Evolutionary conservation across 441 rosid species (phyloP).

Genomic region (Gossypium lobatum): DNA sequence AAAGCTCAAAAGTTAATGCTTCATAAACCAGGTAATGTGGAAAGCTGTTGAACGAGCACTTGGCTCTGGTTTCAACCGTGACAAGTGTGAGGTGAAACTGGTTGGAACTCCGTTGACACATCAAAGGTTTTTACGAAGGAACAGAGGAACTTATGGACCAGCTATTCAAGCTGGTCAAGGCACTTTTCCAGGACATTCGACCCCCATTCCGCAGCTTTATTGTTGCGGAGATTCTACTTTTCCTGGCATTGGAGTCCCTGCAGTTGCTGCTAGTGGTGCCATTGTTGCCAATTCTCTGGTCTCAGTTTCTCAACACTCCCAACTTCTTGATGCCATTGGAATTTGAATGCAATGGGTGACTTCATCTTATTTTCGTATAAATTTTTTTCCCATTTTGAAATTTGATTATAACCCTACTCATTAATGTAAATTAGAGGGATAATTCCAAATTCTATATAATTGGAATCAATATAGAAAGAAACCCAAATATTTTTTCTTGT

Average conservation of each 20-base stretch:
- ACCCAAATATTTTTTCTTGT: neutral
- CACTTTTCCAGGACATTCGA: constrained; percentile 76
- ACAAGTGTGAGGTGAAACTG: constrained; percentile 71
- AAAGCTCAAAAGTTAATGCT: neutral
- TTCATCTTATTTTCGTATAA: neutral
- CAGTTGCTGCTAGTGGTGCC: constrained; percentile 90
- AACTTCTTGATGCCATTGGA: constrained; percentile 53
- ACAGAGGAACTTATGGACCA: constrained; percentile 82
- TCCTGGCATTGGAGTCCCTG: constrained; percentile 91
- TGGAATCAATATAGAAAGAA: neutral
- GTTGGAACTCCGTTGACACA: constrained; percentile 90
- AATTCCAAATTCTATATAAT: neutral
- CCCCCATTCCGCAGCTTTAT: constrained; percentile 71
- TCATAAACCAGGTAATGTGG: constrained; percentile 64
- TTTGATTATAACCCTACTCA: neutral
- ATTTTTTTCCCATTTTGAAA: neutral
- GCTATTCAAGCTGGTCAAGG: constrained; percentile 79
- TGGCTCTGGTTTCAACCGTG: constrained; percentile 66
- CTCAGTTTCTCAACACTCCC: constrained; percentile 37
- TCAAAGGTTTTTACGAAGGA: constrained; percentile 67
- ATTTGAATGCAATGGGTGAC: constrained; percentile 25
- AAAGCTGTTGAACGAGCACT: constrained; percentile 76
- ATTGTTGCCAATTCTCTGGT: constrained; percentile 55
- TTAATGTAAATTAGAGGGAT: neutral
- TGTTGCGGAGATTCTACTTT: constrained; percentile 93